A percentile compares a stretch with the other conserved stretches of the same genome.
phyloP scores from a whole-genome alignment of 306 rosid genomes.

The Prinsepia uniflora region DNA sequence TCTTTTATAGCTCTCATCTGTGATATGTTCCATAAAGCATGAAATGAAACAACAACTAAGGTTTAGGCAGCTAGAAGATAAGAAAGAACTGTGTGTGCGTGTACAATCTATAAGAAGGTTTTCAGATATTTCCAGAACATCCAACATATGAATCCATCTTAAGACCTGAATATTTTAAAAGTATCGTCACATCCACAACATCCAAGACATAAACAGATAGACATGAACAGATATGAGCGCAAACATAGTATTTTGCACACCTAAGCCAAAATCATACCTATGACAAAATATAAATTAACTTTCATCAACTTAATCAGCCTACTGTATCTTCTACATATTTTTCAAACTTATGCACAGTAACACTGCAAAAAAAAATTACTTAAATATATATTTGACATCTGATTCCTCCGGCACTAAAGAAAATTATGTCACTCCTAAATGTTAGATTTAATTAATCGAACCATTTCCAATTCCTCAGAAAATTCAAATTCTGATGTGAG shows the following conservation, averaged over 20 bases:
- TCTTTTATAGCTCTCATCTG: slow-evolving; percentile 99
- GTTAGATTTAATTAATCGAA: too few relatives aligned
- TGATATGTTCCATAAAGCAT: slow-evolving; percentile 30
- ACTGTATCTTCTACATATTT: not conserved
- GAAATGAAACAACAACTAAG: slow-evolving; percentile 15
- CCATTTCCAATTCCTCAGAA: not conserved
- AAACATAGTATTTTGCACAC: too few relatives aligned
- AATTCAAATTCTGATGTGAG: slow-evolving; percentile 23
- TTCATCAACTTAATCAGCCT: not conserved
- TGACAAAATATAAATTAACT: not conserved
- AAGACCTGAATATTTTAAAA: not conserved
- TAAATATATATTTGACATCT: not conserved
- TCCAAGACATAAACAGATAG: not conserved
- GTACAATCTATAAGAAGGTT: not conserved
- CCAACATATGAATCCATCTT: not conserved
- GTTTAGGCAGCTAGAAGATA: not conserved
- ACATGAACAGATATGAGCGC: too few relatives aligned
- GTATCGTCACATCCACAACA: too few relatives aligned
- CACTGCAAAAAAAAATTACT: not conserved
- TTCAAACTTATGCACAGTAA: not conserved
- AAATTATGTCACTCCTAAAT: not conserved
- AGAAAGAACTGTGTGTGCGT: not conserved
- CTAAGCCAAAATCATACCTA: not conserved
- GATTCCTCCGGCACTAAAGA: not conserved
- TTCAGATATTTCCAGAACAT: not conserved